Percentiles rank a stretch among this genome's conserved stretches.
Evolutionary conservation across 2,329 filamentous ascomycete genomes (phyloP).

Genomic region (Trichothecium sympodiale): DNA sequence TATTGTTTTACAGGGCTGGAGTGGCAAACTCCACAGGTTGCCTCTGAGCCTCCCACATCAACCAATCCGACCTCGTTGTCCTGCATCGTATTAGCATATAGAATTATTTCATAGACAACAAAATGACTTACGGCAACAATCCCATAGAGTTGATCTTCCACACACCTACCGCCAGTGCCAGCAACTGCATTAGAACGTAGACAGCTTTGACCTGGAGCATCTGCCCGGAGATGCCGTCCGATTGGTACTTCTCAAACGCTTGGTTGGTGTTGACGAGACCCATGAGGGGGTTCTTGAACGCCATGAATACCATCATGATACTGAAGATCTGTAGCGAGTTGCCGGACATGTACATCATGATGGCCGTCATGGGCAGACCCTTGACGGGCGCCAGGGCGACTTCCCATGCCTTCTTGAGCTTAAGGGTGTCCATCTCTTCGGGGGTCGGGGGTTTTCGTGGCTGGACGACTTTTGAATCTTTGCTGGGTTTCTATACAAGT

Average conservation of each 20-base stretch:
- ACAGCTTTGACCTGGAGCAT: constrained; percentile 77
- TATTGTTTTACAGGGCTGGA: constrained; percentile 39
- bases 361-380: constrained; percentile 90
- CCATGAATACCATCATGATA: constrained; percentile 99
- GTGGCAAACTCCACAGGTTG: constrained; percentile 56
- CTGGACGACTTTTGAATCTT: constrained; percentile 31
- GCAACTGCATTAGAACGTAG: constrained; percentile 77
- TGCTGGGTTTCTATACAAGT: constrained; percentile 12
- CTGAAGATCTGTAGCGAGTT: constrained; percentile 98
- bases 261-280: constrained; percentile 73
- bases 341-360: constrained; percentile 99
- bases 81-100: constrained; percentile 28
- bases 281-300: constrained; percentile 91
- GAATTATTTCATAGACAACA: neutral
- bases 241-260: constrained; percentile 87
- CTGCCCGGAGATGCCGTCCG: constrained; percentile 60
- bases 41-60: constrained; percentile 82
- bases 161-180: constrained; percentile 73
- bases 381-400: constrained; percentile 89
- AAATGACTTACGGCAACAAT: constrained; percentile 63
- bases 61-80: constrained; percentile 92
- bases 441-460: constrained; percentile 57
- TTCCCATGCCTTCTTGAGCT: constrained; percentile 99
- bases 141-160: constrained; percentile 99
- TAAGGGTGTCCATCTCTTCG: constrained; percentile 87